Evolutionary conservation across 2,329 filamentous ascomycete species (phyloP).

Genomic region (Lecanicillium sp.): DNA sequence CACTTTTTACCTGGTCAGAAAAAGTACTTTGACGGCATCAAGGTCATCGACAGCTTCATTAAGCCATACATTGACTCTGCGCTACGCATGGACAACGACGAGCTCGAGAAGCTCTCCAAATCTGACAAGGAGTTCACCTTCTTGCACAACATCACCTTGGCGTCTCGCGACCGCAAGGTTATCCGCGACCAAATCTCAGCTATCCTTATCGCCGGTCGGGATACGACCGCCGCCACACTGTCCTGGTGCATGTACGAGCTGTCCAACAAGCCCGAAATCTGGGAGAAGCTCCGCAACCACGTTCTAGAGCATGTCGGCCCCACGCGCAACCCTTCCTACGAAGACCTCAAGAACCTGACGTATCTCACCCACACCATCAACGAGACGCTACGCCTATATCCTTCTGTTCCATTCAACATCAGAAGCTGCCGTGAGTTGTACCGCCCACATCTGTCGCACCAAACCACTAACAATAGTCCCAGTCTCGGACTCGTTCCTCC

Average conservation of each 20-base stretch:
- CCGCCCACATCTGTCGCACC: too few species aligned
- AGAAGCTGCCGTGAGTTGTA: constrained; percentile 71
- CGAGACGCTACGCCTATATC: constrained; percentile 72
- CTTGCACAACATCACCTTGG: constrained; percentile 74
- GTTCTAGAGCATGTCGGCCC: constrained; percentile 63
- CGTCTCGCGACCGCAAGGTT: constrained; percentile 65
- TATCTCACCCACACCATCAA: constrained; percentile 69
- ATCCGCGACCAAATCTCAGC: constrained; percentile 81
- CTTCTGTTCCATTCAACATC: constrained; percentile 72
- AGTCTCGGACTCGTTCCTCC: too few species aligned
- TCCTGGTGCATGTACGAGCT: constrained; percentile 82
- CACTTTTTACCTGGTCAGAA: too few species aligned
- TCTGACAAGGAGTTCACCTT: constrained; percentile 73
- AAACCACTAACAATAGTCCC: too few species aligned
- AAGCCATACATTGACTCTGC: constrained; percentile 71
- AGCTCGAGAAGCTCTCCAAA: constrained; percentile 73
- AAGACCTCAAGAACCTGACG: constrained; percentile 80
- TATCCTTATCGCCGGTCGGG: constrained; percentile 75
- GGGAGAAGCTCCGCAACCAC: constrained; percentile 64
- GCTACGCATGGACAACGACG: constrained; percentile 60
- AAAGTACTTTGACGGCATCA: too few species aligned
- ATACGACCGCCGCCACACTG: constrained; percentile 78
- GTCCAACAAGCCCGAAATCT: constrained; percentile 59
- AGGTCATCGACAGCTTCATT: constrained; percentile 69
- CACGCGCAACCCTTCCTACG: constrained; percentile 60